These are phyloP conservation scores for Paspalum vaginatum DNA, from an alignment of 176 grass and related monocot genomes.

Conservation along the genomic window DNA sequence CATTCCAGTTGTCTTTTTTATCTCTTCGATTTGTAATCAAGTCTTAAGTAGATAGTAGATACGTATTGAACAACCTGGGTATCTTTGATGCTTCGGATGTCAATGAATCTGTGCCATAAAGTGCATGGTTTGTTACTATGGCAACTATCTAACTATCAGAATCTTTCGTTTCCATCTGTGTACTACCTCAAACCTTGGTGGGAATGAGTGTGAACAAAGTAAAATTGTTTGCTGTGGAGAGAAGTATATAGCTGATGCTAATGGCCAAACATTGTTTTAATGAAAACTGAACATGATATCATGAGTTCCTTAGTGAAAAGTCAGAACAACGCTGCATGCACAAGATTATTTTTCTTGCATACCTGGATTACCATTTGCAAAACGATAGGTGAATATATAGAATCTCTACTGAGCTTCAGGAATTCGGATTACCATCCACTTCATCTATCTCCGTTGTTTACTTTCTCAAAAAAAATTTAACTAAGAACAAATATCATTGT, in stretches of 20 bases:
- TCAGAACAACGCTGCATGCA: not conserved
- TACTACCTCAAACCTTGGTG: not conserved
- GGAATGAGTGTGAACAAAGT: conserved; percentile 12
- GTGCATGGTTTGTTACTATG: not conserved
- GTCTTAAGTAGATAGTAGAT: not conserved
- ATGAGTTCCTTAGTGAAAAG: not conserved
- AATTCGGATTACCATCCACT: not conserved
- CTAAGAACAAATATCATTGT: not conserved
- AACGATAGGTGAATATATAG: not conserved
- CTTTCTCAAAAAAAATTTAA: not conserved
- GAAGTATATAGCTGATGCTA: not conserved
- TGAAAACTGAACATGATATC: not conserved
- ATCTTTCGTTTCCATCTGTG: not conserved
- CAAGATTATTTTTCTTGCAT: not conserved
- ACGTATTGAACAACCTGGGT: not conserved
- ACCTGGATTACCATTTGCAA: not conserved
- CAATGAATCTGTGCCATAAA: conserved; percentile 11
- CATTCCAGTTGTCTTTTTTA: not conserved
- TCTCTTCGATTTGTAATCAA: not conserved
- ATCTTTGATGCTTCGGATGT: conserved; percentile 11
- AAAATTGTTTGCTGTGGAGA: not conserved
- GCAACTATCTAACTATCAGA: not conserved
- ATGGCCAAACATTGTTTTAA: not conserved
- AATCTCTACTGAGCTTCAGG: not conserved
- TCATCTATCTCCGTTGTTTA: conserved; percentile 7